Evolutionary conservation across 2,329 filamentous ascomycete genomes (phyloP).

Genomic region (Daldinia sp.): DNA sequence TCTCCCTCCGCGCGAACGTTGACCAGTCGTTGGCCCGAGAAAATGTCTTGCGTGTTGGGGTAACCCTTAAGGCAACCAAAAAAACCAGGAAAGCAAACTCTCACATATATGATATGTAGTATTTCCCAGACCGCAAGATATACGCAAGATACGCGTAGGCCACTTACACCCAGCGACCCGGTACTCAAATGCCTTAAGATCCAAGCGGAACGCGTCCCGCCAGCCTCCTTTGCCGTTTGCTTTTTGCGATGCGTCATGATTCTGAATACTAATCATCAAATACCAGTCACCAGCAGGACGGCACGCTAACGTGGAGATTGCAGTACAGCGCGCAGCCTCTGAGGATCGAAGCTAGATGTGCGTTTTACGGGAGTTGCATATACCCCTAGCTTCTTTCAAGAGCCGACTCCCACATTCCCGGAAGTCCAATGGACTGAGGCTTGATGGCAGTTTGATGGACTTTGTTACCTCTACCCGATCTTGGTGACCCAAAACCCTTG

Average conservation of each 20-base stretch:
- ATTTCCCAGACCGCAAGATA: constrained; percentile 5
- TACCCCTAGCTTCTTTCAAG: constrained; percentile 5
- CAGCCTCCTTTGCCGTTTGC: not conserved
- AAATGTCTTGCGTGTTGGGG: constrained; percentile 12
- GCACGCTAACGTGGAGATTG: constrained; percentile 15
- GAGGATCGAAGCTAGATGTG: constrained; percentile 14
- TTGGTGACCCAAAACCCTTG: not conserved
- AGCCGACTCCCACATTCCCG: constrained; percentile 13
- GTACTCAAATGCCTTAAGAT: constrained; percentile 6
- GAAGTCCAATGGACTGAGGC: not conserved
- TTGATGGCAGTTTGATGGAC: not conserved
- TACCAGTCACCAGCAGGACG: constrained; percentile 7
- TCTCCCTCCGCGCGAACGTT: not conserved
- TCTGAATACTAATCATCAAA: constrained; percentile 9
- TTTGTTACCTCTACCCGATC: constrained; percentile 1
- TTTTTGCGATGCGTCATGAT: constrained; percentile 28
- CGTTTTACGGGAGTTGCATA: constrained; percentile 4
- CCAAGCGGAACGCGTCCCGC: constrained; percentile 5
- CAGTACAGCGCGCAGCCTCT: not conserved
- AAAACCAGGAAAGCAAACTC: constrained; percentile 4
- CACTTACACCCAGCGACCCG: constrained; percentile 7
- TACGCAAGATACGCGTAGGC: not conserved
- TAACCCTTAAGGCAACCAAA: no score
- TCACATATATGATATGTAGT: not conserved
- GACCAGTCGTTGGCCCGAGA: constrained; percentile 11